These are phyloP conservation scores for Xylona heveae DNA, from an alignment of 495 filamentous ascomycete genomes.

Conservation along the genomic window DNA sequence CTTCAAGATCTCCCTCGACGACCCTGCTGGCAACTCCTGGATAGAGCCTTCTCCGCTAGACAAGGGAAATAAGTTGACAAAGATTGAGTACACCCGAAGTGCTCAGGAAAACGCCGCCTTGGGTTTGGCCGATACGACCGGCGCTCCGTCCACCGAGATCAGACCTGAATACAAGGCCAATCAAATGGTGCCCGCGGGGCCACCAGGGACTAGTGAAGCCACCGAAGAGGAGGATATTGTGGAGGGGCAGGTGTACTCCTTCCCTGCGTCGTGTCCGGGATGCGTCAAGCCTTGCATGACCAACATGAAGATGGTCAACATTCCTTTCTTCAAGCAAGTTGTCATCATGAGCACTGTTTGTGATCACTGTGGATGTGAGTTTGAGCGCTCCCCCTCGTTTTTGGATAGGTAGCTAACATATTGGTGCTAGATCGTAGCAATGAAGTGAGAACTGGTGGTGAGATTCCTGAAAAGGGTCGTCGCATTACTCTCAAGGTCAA, in stretches of 20 bases:
- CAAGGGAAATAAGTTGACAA: constrained; percentile 50
- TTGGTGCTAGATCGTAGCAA: constrained; percentile 41
- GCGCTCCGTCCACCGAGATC: too few species aligned
- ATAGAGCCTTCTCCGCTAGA: constrained; percentile 68
- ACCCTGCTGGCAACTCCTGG: constrained; percentile 92
- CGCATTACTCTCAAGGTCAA: constrained; percentile 61
- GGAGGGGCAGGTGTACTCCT: constrained; percentile 71
- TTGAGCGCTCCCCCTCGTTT: too few species aligned
- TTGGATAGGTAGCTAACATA: neutral
- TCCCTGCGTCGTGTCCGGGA: constrained; percentile 78
- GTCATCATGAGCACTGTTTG: constrained; percentile 79
- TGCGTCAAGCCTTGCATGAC: constrained; percentile 65
- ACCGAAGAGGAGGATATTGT: constrained; percentile 56
- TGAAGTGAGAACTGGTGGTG: constrained; percentile 92
- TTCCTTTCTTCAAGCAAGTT: constrained; percentile 92
- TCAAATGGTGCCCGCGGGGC: constrained; percentile 6
- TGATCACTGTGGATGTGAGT: constrained; percentile 55
- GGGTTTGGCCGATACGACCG: constrained; percentile 34
- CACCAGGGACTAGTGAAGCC: constrained; percentile 8
- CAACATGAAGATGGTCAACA: constrained; percentile 90
- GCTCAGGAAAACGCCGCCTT: constrained; percentile 68
- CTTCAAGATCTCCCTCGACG: constrained; percentile 72
- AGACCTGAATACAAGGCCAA: constrained; percentile 4
- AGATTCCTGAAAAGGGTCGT: constrained; percentile 68
- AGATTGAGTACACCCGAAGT: constrained; percentile 60